Evolutionary conservation across 2,329 filamentous ascomycete species (phyloP).

Genomic region (Penicillium sp.): DNA sequence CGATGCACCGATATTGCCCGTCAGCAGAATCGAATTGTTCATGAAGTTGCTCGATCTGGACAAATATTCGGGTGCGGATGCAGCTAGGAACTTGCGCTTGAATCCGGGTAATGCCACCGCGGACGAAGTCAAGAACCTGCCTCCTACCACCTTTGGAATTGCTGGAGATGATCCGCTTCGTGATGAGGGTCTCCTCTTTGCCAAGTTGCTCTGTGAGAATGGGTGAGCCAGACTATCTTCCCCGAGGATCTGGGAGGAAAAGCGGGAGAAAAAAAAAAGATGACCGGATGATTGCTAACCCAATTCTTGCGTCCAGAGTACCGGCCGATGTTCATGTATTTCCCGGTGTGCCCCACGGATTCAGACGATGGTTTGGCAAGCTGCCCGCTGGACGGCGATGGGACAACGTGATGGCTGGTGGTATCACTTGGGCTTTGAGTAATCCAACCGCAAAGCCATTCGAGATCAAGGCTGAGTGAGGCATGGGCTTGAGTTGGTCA

Average conservation of each 20-base stretch:
- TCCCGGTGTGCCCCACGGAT: slow-evolving; percentile 50
- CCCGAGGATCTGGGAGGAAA: too few species aligned
- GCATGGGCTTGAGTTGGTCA: too few species aligned
- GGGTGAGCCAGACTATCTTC: slow-evolving; percentile 29
- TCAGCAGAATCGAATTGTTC: slow-evolving; percentile 34
- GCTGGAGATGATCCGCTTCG: slow-evolving; percentile 45
- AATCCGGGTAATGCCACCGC: slow-evolving; percentile 36
- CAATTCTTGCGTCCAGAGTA: slow-evolving; percentile 30
- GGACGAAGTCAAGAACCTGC: slow-evolving; percentile 36
- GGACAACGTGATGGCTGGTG: slow-evolving; percentile 26
- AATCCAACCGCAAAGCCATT: slow-evolving; percentile 16
- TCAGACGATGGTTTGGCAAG: slow-evolving; percentile 30
- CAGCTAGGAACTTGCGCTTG: slow-evolving; percentile 30
- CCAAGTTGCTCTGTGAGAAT: slow-evolving; percentile 39
- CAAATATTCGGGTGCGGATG: slow-evolving; percentile 10
- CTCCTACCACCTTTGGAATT: slow-evolving; percentile 42
- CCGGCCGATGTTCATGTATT: slow-evolving; percentile 47
- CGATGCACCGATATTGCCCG: slow-evolving; percentile 46
- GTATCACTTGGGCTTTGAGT: slow-evolving; percentile 26
- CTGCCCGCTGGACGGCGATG: slow-evolving; percentile 24
- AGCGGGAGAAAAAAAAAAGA: not conserved
- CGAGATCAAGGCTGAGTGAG: slow-evolving; percentile 18
- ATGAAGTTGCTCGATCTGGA: slow-evolving; percentile 20
- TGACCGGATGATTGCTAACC: not conserved
- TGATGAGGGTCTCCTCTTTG: slow-evolving; percentile 48